Conservation (phyloP, 441 rosid genomes). For the Iberis amara region DNA sequence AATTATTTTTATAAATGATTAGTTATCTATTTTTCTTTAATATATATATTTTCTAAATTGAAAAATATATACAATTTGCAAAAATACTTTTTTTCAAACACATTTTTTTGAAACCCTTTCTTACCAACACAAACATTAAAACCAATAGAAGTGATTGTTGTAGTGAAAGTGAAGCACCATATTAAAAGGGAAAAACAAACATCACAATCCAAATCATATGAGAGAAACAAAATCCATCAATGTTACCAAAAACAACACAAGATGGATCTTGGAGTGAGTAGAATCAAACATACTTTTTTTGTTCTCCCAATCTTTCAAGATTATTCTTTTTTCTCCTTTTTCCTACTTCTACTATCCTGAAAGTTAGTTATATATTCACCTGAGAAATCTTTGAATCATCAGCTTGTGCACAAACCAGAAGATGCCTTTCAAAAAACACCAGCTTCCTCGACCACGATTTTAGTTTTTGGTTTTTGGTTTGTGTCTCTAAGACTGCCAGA, state of each 20-base stretch:
- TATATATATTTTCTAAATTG: no score
- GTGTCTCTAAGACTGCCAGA: constrained; percentile 73
- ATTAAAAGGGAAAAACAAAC: no score
- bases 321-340: constrained; percentile 29
- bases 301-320: constrained; percentile 23
- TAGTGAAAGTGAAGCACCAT: no score
- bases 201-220: no score
- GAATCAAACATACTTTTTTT: constrained; percentile 17
- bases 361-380: constrained; percentile 38
- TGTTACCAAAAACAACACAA: constrained; percentile 15
- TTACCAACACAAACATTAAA: no score
- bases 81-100: no score
- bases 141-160: no score
- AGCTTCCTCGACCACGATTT: constrained; percentile 30
- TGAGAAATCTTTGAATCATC: constrained; percentile 28
- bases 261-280: constrained; percentile 24
- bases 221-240: no score
- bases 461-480: constrained; percentile 8
- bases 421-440: constrained; percentile 27
- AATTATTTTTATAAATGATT: no score
- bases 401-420: constrained; percentile 33
- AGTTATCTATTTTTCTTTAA: no score
- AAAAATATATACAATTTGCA: no score
- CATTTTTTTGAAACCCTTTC: no score
- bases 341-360: constrained; percentile 13